A percentile compares a stretch with the other conserved stretches of the same genome.
Conservation (phyloP, 2,329 filamentous ascomycete species). For the Chaetomium strumarium region DNA sequence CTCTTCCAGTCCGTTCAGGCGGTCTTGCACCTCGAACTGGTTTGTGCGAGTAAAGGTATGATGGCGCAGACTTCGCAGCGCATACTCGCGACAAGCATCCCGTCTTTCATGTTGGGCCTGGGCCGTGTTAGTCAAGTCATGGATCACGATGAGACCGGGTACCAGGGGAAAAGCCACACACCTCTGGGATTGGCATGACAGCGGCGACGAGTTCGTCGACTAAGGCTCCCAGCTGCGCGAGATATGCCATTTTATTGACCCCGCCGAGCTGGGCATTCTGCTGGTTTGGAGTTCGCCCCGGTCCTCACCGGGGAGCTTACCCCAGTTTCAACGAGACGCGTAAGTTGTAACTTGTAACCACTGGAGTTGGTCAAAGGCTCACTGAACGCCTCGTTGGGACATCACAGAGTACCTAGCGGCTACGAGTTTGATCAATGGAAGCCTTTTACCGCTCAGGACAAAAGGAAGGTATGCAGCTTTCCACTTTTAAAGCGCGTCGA, state of each 20-base stretch:
- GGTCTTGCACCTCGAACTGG: constrained; percentile 64
- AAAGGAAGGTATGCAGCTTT: too few species aligned
- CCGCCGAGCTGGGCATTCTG: constrained; percentile 16
- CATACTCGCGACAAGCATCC: constrained; percentile 41
- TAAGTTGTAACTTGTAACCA: too few species aligned
- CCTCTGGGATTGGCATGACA: constrained; percentile 52
- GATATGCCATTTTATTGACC: constrained; percentile 57
- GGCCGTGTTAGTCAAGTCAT: constrained; percentile 18
- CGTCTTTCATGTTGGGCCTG: constrained; percentile 33
- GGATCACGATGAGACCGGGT: background rate
- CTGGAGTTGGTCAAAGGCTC: background rate
- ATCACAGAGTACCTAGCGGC: background rate
- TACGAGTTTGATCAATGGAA: too few species aligned
- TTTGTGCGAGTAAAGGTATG: constrained; percentile 62
- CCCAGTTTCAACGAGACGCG: background rate
- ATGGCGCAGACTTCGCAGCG: constrained; percentile 46
- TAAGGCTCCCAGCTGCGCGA: constrained; percentile 57
- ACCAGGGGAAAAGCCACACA: constrained; percentile 29
- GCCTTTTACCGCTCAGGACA: too few species aligned
- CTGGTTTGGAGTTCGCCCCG: background rate
- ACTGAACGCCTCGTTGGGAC: background rate
- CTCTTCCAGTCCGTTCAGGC: constrained; percentile 70
- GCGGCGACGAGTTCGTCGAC: constrained; percentile 65
- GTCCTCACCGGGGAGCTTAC: background rate
- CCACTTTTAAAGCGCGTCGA: too few species aligned